These are phyloP conservation scores for Brassica napus DNA, from an alignment of 345 rosid species.

Conservation along the genomic window Da-Ae NC_063451.1:39515001-39515500, in stretches of 20 bases:
- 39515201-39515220: conserved; percentile 2
- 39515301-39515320: not conserved
- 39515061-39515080: not conserved
- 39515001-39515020: not conserved
- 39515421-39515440: not conserved
- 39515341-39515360: not conserved
- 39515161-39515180: not conserved
- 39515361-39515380: not conserved
- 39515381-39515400: not conserved
- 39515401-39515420: not conserved
- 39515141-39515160: not conserved
- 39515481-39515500: not conserved
- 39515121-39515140: conserved; percentile 24
- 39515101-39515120: conserved; percentile 26
- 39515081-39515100: conserved; percentile 32
- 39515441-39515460: not conserved
- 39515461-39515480: not conserved
- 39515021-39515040: conserved; percentile 16
- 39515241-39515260: conserved; percentile 4
- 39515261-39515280: not conserved
- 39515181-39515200: not conserved
- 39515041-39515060: not conserved
- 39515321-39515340: not conserved
- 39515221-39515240: conserved; percentile 12
- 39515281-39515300: conserved; percentile 13